Conservation (phyloP, 305 asterid genomes). For the Fraxinus latifolia region DNA sequence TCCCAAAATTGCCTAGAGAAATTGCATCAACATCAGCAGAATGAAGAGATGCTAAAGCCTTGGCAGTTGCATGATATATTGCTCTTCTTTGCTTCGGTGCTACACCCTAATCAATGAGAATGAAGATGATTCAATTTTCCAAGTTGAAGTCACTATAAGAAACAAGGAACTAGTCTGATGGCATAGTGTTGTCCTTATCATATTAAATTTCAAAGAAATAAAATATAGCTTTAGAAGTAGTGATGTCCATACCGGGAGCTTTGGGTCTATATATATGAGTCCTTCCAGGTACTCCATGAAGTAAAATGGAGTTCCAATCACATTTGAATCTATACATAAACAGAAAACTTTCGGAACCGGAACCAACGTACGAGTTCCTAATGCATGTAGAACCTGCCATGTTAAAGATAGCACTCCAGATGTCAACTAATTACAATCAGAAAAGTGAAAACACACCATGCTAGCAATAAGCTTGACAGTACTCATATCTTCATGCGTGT, state of each 20-base stretch:
- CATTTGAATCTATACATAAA: slow-evolving; percentile 72
- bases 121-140: slow-evolving; percentile 10
- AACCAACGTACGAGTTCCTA: slow-evolving; percentile 63
- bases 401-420: slow-evolving; percentile 3
- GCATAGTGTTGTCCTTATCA: background rate
- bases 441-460: background rate
- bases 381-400: slow-evolving; percentile 78
- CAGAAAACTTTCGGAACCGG: slow-evolving; percentile 90
- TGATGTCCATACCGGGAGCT: slow-evolving; percentile 60
- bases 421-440: background rate
- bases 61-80: slow-evolving; percentile 68
- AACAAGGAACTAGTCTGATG: background rate
- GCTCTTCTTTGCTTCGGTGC: slow-evolving; percentile 64
- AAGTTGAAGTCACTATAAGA: background rate
- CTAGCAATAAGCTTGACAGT: background rate
- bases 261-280: slow-evolving; percentile 75
- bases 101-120: slow-evolving; percentile 48
- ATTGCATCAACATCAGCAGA: slow-evolving; percentile 72
- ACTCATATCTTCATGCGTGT: background rate
- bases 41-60: slow-evolving; percentile 80
- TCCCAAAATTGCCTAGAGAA: slow-evolving; percentile 71
- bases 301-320: slow-evolving; percentile 93
- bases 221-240: slow-evolving; percentile 18
- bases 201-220: background rate
- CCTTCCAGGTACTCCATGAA: slow-evolving; percentile 93